Base-by-base conservation (phyloP, 1,284 basidiomycete genomes). In the Apiotrichum domesticum region DNA sequence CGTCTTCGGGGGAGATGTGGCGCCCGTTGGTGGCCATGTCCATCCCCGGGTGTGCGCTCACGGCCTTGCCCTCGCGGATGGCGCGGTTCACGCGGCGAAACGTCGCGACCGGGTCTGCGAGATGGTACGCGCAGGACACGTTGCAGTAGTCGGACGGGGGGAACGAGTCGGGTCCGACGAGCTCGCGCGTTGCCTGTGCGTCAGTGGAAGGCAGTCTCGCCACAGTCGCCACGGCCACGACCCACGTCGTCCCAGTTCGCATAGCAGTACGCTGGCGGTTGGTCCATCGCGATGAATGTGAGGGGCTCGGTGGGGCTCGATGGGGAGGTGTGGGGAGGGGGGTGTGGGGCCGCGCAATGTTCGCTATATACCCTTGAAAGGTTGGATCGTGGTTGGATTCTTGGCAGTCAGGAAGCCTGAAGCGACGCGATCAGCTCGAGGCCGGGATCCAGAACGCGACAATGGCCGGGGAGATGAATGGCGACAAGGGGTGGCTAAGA, bases 101-200 rank as follows among this genome's bases (percentile, higher is more conserved):
- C 11, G 35, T 49, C 5, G 3, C 21, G 6, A 37, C 35, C 21
- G 47, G 47, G 52, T 71, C 69, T 1, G 64, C 64, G 3, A 64
- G 67, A 50, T 75, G 73, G 50, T 63, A 66, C 0, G 71, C 73
- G 52, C 70, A 72, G 4, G 73, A 69, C 10, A 69, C 55, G 46
- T 75, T 75, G 10, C 54, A 46, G 32, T 42, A 54, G 46, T 67
- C 66, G 35, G 64, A 60, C 15, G 63, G 34, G 6, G 62, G 60
- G 54, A 69, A 66, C 39, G 72, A 54, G 32, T 61, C 67, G 37
- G 47, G n/a, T 15, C 47, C 47, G 14, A 49, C 37, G 6, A 37
- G 47, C 4, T 13, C 14, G 14, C 47, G 21, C 35, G 47, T 49
- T 10, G 8, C 37, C 47, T 49, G 47, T 15, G n/a, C 4, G 46